Evolutionary conservation across 139 green algal species (phyloP).

Genomic region (Diplosphaera chodatii): DNA sequence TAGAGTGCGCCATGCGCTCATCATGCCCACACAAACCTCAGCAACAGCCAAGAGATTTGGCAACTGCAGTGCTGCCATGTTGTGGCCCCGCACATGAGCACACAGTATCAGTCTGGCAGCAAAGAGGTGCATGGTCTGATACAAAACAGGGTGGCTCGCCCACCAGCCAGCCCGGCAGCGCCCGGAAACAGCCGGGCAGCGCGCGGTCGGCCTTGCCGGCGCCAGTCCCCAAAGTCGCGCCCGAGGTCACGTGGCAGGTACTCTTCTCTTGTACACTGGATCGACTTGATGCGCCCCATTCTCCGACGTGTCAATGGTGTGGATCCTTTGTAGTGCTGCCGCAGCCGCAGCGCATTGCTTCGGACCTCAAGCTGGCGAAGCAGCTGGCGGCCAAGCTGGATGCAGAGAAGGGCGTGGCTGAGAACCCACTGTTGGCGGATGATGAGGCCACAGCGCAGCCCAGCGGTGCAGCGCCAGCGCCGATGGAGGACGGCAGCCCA

Average conservation of each 20-base stretch:
- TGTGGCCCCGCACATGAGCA: no score
- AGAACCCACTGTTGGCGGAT: slow-evolving; percentile 54
- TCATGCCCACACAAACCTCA: no score
- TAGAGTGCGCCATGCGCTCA: no score
- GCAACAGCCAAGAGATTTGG: no score
- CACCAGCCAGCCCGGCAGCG: not conserved
- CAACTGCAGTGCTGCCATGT: no score
- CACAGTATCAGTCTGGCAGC: no score
- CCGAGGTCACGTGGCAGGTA: not conserved
- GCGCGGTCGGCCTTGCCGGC: not conserved
- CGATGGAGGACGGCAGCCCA: not conserved
- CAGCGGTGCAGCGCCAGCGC: slow-evolving; percentile 34
- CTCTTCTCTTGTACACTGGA: no score
- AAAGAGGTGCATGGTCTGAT: no score
- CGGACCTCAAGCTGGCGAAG: slow-evolving; percentile 53
- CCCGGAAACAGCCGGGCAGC: not conserved
- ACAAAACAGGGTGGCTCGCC: not conserved
- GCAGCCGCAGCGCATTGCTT: slow-evolving; percentile 30
- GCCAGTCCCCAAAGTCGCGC: not conserved
- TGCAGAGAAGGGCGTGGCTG: slow-evolving; percentile 63
- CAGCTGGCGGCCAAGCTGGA: slow-evolving; percentile 65
- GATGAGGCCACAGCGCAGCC: slow-evolving; percentile 44
- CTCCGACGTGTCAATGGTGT: not conserved
- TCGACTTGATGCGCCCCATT: no score
- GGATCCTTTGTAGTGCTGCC: no score